These are phyloP conservation scores for Adansonia grandidieri DNA, from an alignment of 441 rosid species.

Conservation along the genomic window DNA sequence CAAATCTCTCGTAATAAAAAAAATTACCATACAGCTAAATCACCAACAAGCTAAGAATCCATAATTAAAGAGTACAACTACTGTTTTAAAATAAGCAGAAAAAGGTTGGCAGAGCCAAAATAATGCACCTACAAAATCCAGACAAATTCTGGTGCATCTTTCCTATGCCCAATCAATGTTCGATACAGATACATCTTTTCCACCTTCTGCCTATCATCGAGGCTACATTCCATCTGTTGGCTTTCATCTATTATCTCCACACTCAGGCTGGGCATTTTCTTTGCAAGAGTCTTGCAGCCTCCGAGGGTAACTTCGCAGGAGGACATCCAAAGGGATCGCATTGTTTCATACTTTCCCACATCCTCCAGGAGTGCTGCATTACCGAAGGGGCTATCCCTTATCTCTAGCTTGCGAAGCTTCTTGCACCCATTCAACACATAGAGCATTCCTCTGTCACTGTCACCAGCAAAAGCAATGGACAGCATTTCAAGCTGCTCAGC, in stretches of 20 bases:
- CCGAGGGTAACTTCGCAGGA: constrained; percentile 82
- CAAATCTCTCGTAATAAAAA: constrained; percentile 33
- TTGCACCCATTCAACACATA: constrained; percentile 84
- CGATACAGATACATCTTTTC: constrained; percentile 87
- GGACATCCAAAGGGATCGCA: constrained; percentile 99
- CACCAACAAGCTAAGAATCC: constrained; percentile 38
- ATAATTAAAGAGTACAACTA: constrained; percentile 31
- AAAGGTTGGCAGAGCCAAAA: neutral
- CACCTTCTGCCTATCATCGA: constrained; percentile 58
- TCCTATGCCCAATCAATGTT: constrained; percentile 69
- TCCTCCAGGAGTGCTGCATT: constrained; percentile 77
- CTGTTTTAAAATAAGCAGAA: neutral
- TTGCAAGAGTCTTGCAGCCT: constrained; percentile 76
- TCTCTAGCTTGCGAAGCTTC: constrained; percentile 84
- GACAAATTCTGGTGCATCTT: constrained; percentile 77
- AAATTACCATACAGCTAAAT: constrained; percentile 31
- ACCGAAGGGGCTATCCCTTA: constrained; percentile 85
- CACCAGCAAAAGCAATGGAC: constrained; percentile 89
- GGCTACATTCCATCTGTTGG: constrained; percentile 39
- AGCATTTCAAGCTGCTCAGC: constrained; percentile 91
- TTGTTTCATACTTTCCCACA: constrained; percentile 89
- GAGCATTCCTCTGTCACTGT: constrained; percentile 79
- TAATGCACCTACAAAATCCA: constrained; percentile 57
- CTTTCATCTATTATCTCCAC: constrained; percentile 80
- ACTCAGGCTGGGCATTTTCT: constrained; percentile 71